These are phyloP conservation scores for Fragaria ananassa DNA, from an alignment of 306 rosid species.

Conservation along the genomic window DNA sequence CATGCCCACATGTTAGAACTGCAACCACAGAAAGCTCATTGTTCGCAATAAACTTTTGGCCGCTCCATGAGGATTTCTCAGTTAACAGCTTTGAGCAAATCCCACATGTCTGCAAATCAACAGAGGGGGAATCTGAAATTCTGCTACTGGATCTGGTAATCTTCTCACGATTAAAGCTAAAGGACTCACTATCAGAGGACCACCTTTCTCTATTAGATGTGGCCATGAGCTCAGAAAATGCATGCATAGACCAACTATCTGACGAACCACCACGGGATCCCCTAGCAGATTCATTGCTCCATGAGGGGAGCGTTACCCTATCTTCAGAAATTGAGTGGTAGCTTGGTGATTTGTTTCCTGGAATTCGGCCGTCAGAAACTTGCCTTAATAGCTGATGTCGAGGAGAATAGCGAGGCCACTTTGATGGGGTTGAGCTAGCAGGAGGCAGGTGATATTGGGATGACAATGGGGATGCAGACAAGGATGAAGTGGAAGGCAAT, in stretches of 20 bases:
- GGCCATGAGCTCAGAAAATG: slow-evolving; percentile 72
- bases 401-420: slow-evolving; percentile 52
- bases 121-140: slow-evolving; percentile 47
- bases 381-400: slow-evolving; percentile 53
- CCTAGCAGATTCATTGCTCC: slow-evolving; percentile 59
- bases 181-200: slow-evolving; percentile 78
- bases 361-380: slow-evolving; percentile 56
- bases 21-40: slow-evolving; percentile 56
- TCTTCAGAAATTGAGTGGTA: slow-evolving; percentile 56
- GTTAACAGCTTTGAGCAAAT: slow-evolving; percentile 45
- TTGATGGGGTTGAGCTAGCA: slow-evolving; percentile 47
- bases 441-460: slow-evolving; percentile 55
- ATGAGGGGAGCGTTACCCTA: slow-evolving; percentile 48
- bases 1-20: slow-evolving; percentile 78
- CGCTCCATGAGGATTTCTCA: slow-evolving; percentile 46
- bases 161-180: slow-evolving; percentile 63
- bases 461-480: slow-evolving; percentile 63
- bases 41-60: slow-evolving; percentile 41
- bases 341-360: slow-evolving; percentile 59
- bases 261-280: slow-evolving; percentile 66
- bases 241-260: slow-evolving; percentile 83
- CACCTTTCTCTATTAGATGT: slow-evolving; percentile 68
- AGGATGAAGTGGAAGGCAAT: slow-evolving; percentile 61
- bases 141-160: slow-evolving; percentile 53
- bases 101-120: slow-evolving; percentile 57